Evolutionary conservation across 2,329 filamentous ascomycete species (phyloP), one percentile per base, ranked within the genome.

Genomic region (Plenodomus lindquistii): DNA sequence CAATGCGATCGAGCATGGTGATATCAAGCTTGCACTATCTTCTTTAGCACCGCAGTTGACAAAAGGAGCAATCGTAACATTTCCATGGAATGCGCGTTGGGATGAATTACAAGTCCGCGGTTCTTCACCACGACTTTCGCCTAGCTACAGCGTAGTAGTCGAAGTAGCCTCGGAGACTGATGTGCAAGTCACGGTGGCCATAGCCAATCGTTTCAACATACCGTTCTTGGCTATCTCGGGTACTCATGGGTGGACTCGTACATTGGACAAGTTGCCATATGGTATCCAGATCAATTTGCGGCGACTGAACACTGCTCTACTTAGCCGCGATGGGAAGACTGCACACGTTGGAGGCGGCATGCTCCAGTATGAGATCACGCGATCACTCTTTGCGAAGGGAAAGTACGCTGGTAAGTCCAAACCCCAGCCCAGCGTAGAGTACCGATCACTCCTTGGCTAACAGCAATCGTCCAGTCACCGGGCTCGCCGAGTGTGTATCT

Each of bases 201-300:
- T 49, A 9, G 59, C 60, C 5, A 50, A 47, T 43, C 42, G 40
- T n/a, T 46, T 50, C 31, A 54, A 65, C 6, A 62, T 74, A n/a
- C 63, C 71, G 0, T 73, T 75, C 37, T 59, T 75, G 2, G 69
- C 66, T 13, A 66, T 66, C 1, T 67, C 68, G 2, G 66, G 65
- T 11, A 57, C 64, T 2, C 73, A 75, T 59, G 67, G 70, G 0
- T 72, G 60, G 48, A 54, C 57, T 1, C 61, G 49, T 0, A 64
- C 65, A 4, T 46, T 71, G 1, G 62, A 54, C 5, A 42, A 44
- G 0, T 27, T 72, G 0, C 39, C 60, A 2, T 55, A 59, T 40
- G 71, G 69, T 2, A 50, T 73, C 9, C 53, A 66, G 18, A 63
- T 73, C 38, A 69, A 72, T 17, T 46, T 73, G 27, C 59, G 63